Evolutionary conservation across 2,329 filamentous ascomycete species (phyloP), one percentile per base, ranked within the genome.

Genomic region (Alternaria triticina): DNA sequence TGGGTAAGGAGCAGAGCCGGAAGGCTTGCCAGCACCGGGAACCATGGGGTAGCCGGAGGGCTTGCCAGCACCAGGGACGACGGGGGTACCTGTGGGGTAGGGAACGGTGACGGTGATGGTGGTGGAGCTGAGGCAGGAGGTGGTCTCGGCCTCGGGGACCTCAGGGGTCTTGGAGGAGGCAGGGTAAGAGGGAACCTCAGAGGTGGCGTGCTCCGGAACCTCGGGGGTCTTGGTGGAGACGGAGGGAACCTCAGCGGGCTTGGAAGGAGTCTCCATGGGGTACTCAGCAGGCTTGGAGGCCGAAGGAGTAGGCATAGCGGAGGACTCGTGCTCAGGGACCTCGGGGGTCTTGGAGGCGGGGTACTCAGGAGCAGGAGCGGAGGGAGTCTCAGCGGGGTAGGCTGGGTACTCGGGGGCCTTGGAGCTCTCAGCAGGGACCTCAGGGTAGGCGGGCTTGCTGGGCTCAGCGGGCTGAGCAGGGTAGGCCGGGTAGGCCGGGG

Each of bases 41-140:
- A 49, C 55, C 61, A 46, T 59, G 40, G 67, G 56, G 64, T 77
- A 70, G 54, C 75, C 78, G 54, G 80, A 81, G 61, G 77, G 76
- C 49, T 52, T 25, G 30, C 13, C 30, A 43, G 30, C 51, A 43
- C 51, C 51, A 11, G 51, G 51, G n/a, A 54, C 51, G n/a, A 54
- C 33, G 33, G 51, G 49, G 62, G 77, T 70, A 56, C 75, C 78
- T 50, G 80, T 81, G 62, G 77, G 76, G 73, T 74, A 71, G 25
- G 75, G 77, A 66, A 84, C 70, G 47, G 82, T 84, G 66, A 83
- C 74, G 61, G 80, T 77, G 67, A 79, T 74, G 66, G 83, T 84
- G 61, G 75, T 74, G 71, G 80, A 82, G 72, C 81, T 77, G 51
- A 77, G 74, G 64, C 81, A 83, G 60, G 68, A 68, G 54, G 70